phyloP scores from a whole-genome alignment of 768 basidiomycete genomes.

The Auriculariales sp. region DNA sequence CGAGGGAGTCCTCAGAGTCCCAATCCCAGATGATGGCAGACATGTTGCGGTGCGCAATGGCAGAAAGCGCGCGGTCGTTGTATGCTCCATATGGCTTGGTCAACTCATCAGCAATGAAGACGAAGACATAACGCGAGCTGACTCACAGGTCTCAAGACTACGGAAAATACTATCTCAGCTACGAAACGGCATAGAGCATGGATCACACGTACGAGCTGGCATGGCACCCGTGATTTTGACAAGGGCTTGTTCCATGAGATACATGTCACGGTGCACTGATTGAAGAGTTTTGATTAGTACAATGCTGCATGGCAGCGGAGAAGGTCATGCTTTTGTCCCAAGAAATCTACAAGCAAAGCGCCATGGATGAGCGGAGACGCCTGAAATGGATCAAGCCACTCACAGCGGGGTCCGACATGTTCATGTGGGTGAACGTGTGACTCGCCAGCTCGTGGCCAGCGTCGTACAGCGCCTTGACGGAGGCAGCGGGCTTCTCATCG shows the following conservation, averaged over 20 bases:
- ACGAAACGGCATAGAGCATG: too few species aligned
- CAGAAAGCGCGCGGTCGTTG: conserved; percentile 22
- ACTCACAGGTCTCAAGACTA: too few species aligned
- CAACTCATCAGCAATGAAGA: conserved; percentile 30
- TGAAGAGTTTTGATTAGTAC: neutral
- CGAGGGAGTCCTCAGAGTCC: conserved; percentile 9
- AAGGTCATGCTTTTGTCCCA: conserved; percentile 13
- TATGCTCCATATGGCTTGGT: conserved; percentile 29
- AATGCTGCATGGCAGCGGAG: neutral
- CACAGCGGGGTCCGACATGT: conserved; percentile 18
- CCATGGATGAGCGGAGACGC: neutral
- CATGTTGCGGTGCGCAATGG: conserved; percentile 13
- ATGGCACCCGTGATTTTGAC: neutral
- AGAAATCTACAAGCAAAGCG: conserved; percentile 9
- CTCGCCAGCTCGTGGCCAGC: conserved; percentile 29
- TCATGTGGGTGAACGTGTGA: conserved; percentile 29
- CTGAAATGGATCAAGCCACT: too few species aligned
- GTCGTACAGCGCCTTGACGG: conserved; percentile 22
- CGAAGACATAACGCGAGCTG: conserved; percentile 26
- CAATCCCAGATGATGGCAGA: conserved; percentile 12
- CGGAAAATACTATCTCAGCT: too few species aligned
- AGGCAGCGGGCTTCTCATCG: conserved; percentile 8
- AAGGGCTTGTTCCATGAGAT: conserved; percentile 3
- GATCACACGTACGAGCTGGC: neutral
- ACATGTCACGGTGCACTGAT: conserved; percentile 22